Base-by-base conservation (phyloP, 2,329 filamentous ascomycete species). In the Zymoseptoria passerinii region DNA sequence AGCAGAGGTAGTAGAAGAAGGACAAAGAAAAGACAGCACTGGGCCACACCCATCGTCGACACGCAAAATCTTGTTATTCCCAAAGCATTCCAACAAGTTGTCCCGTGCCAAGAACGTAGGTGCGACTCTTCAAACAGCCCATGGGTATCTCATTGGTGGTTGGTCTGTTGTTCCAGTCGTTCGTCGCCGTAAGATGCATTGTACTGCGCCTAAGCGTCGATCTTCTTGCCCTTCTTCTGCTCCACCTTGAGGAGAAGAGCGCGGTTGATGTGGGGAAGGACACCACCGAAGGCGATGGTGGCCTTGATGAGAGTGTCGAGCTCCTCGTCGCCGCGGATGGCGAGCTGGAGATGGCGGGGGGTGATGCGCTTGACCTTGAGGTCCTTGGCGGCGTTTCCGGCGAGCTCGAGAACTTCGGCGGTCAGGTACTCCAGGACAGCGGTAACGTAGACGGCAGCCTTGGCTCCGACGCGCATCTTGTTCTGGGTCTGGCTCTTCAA, bases 281-380 rank as follows among this genome's bases (percentile, higher is more conserved):
- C 94, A 87, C 94, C 94, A 80, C 94, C 94, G 68, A 95, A 97
- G 61, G 94, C 94, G 71, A 99, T 99, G 63, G 94, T 99, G 58
- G 94, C 94, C 70, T 92, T 89, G 74, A 99, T 97, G 59, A 99
- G 82, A 23, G 92, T 97, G 75, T 99, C 94, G 68, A 99, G 83
- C 78, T 99, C 94, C 79, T 99, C 94, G 76, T 99, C 94, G 48
- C 64, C 64, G 74, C 94, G 88, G 82, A 99, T 99, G 79, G 94
- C 94, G 70, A 99, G 90, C 83, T 99, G 94, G 52, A 99, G 86
- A 80, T 99, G 94, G 79, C 94, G 91, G 67, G 94, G 94, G 63
- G 97, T 99, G 81, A 99, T 99, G 88, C 94, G 92, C 66, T 92
- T 99, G 89, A 97, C 97, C 90, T 99, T 99, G 87, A 97, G 96